These are phyloP conservation scores for Mrakia gelida DNA, from an alignment of 768 basidiomycete genomes.

Conservation along the genomic window DNA sequence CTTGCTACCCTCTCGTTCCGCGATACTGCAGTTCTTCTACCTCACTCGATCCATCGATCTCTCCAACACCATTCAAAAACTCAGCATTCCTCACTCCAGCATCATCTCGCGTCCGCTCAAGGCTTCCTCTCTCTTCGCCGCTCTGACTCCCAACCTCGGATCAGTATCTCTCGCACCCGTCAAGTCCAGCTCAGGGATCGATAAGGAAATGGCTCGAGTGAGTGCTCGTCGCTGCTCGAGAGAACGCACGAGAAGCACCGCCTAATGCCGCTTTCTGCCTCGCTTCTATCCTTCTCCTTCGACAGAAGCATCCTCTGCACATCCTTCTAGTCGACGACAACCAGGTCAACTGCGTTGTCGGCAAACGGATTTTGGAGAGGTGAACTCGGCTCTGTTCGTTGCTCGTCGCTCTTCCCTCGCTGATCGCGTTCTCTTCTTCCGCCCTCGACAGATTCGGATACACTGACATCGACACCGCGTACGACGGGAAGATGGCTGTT, in stretches of 20 bases:
- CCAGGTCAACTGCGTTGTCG: slow-evolving; percentile 24
- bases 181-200: slow-evolving; percentile 3
- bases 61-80: neutral
- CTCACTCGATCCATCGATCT: slow-evolving; percentile 11
- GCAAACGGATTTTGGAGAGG: slow-evolving; percentile 20
- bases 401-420: neutral
- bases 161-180: neutral
- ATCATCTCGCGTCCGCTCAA: slow-evolving; percentile 19
- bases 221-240: neutral
- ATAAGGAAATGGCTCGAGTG: slow-evolving; percentile 8
- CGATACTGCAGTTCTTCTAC: slow-evolving; percentile 6
- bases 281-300: neutral
- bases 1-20: neutral
- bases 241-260: no score
- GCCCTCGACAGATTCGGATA: slow-evolving; percentile 22
- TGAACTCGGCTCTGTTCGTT: neutral
- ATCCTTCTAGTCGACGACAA: slow-evolving; percentile 29
- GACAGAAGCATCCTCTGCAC: slow-evolving; percentile 2
- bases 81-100: neutral
- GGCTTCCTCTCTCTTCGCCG: slow-evolving; percentile 1
- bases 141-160: neutral
- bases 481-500: slow-evolving; percentile 22
- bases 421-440: neutral
- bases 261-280: neutral
- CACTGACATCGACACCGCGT: neutral